Conservation (phyloP, 2,329 filamentous ascomycete species). For the Rutstroemia sp. region DNA sequence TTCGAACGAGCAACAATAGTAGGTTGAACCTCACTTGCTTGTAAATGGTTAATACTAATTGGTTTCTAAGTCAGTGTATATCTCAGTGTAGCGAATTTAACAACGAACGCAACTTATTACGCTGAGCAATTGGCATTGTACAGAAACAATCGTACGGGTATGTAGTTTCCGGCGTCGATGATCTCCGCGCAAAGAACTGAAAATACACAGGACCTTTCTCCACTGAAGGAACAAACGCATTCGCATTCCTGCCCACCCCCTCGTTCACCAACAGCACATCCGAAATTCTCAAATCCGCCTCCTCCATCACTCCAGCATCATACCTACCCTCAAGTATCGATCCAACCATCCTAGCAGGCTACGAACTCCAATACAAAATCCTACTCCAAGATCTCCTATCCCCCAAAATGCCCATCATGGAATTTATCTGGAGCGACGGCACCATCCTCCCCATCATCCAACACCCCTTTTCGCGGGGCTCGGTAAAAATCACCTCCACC, state of each 20-base stretch:
- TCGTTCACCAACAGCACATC: conserved; percentile 3
- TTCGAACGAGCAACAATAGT: conserved; percentile 8
- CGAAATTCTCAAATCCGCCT: background rate
- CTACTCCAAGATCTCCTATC: conserved; percentile 6
- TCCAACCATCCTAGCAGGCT: background rate
- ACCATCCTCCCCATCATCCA: conserved; percentile 41
- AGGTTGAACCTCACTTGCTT: background rate
- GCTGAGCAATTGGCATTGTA: conserved; percentile 7
- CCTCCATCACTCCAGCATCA: background rate
- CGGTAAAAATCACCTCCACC: conserved; percentile 44
- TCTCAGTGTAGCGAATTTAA: background rate
- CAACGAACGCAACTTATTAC: conserved; percentile 4
- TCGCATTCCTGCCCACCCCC: background rate
- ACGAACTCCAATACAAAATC: conserved; percentile 4
- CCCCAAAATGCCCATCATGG: background rate
- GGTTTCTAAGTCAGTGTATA: background rate
- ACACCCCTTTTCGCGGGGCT: conserved; percentile 49
- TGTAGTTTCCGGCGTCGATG: background rate
- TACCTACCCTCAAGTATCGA: background rate
- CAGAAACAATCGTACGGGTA: conserved; percentile 3
- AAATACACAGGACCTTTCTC: conserved; percentile 4
- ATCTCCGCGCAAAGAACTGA: no score
- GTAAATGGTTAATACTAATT: no score
- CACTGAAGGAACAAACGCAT: background rate
- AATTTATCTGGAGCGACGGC: conserved; percentile 1